Percentiles rank a stretch among this genome's conserved stretches.
Conservation (phyloP, 2,329 filamentous ascomycete genomes). For the Huntiella bhutanensis region DNA sequence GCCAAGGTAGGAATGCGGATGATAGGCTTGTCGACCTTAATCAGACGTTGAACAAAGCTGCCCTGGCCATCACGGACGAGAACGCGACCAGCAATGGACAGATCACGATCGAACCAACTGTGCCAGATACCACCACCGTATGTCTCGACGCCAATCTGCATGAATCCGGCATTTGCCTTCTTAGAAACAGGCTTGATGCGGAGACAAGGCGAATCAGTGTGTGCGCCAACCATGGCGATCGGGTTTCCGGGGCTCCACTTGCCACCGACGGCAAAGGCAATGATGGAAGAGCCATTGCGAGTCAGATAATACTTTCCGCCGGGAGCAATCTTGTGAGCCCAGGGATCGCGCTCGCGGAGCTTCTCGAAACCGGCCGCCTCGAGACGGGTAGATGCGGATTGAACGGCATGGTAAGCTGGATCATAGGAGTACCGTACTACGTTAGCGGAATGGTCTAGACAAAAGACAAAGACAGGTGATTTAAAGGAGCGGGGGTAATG, state of each 20-base stretch:
- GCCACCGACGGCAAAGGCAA: slow-evolving; percentile 78
- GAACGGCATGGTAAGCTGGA: slow-evolving; percentile 83
- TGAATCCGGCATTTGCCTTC: slow-evolving; percentile 66
- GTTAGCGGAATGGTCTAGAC: background rate
- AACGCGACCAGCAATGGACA: slow-evolving; percentile 74
- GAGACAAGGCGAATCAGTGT: slow-evolving; percentile 86
- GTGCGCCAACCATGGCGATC: slow-evolving; percentile 81
- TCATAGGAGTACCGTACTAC: background rate
- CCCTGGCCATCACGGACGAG: slow-evolving; percentile 60
- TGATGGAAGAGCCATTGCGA: slow-evolving; percentile 76
- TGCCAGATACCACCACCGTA: slow-evolving; percentile 97
- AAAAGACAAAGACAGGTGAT: background rate
- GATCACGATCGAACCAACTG: slow-evolving; percentile 92
- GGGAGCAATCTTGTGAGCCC: slow-evolving; percentile 59
- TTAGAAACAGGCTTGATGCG: slow-evolving; percentile 90
- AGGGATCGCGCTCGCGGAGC: slow-evolving; percentile 80
- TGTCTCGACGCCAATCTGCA: slow-evolving; percentile 90
- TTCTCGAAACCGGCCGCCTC: slow-evolving; percentile 69
- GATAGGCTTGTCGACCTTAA: slow-evolving; percentile 81
- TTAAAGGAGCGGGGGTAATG: too few species aligned
- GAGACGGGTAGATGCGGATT: slow-evolving; percentile 55
- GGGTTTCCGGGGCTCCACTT: slow-evolving; percentile 86
- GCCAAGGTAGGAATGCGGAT: slow-evolving; percentile 84
- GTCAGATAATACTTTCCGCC: slow-evolving; percentile 95
- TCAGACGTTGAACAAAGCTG: slow-evolving; percentile 61